phyloP scores from a whole-genome alignment of 2,329 filamentous ascomycete genomes.

The Talaromyces sp. region DNA sequence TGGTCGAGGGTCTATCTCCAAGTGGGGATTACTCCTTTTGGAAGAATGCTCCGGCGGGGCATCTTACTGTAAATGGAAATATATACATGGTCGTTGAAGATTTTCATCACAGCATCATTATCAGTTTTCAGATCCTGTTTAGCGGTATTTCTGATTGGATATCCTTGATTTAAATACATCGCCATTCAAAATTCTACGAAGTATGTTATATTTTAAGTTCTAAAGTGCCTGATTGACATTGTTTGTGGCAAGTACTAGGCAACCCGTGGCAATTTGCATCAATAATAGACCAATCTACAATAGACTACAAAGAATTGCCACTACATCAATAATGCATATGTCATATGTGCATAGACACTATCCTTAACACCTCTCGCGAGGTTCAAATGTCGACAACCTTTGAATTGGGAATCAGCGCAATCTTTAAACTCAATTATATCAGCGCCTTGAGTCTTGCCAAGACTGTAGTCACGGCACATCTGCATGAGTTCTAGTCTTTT shows the following conservation, averaged over 20 bases:
- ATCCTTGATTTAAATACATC: too few relatives aligned
- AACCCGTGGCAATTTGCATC: too few relatives aligned
- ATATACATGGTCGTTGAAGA: too few relatives aligned
- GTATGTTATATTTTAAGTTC: too few relatives aligned
- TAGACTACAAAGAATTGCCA: too few relatives aligned
- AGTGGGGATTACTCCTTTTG: not conserved
- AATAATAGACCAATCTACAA: too few relatives aligned
- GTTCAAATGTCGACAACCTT: not conserved
- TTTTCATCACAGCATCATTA: not conserved
- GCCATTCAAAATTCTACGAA: too few relatives aligned
- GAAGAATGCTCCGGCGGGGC: slow-evolving; percentile 6
- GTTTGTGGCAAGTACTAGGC: not conserved
- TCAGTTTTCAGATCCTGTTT: too few relatives aligned
- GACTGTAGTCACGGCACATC: not conserved
- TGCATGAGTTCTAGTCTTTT: not conserved
- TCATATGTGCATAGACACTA: not conserved
- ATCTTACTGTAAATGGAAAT: not conserved
- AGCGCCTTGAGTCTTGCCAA: not conserved
- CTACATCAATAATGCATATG: too few relatives aligned
- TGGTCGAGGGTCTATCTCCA: not conserved
- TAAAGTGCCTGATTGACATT: not conserved
- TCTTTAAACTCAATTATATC: not conserved
- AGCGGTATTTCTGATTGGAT: not conserved
- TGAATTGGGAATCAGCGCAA: not conserved
- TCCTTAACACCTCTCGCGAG: not conserved